Percentiles rank a stretch among this genome's conserved stretches.
Evolutionary conservation across 495 filamentous ascomycete species (phyloP).

Genomic region (Neurospora sp.): DNA sequence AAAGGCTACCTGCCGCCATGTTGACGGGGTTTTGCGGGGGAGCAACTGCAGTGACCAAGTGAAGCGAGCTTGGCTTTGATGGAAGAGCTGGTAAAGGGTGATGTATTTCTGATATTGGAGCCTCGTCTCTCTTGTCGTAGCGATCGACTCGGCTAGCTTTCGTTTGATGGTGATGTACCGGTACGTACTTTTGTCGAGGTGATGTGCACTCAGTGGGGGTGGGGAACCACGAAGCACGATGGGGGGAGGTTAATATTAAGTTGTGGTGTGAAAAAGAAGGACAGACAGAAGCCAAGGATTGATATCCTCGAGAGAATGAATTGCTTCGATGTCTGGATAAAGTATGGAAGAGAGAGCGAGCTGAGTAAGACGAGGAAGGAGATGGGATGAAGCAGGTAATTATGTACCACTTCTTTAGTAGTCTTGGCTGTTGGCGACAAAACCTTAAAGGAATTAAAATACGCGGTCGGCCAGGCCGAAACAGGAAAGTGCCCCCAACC

Average conservation of each 20-base stretch:
- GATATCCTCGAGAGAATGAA: neutral
- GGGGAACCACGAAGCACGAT: neutral
- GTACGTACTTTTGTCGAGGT: neutral
- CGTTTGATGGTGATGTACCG: neutral
- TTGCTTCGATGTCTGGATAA: neutral
- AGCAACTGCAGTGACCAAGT: neutral
- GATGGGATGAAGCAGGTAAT: neutral
- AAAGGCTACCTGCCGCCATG: constrained; percentile 14
- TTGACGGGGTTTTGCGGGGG: neutral
- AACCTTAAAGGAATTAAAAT: neutral
- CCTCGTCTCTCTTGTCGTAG: neutral
- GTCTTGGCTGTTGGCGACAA: neutral
- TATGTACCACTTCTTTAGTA: neutral
- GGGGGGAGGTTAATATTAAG: neutral
- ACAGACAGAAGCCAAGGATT: neutral
- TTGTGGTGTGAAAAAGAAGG: neutral
- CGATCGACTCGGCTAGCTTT: neutral
- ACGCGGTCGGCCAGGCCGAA: neutral
- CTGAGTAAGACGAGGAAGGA: neutral
- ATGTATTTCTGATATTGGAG: neutral
- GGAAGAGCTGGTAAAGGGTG: neutral
- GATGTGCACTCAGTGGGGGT: neutral
- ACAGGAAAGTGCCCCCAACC: neutral
- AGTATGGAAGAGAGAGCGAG: neutral
- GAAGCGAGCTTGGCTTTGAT: neutral